Evolutionary conservation across 78 protist species (phyloP), one percentile per base, ranked within the genome.

Genomic region (slime mould (Dictyostelium discoideum)): DNA sequence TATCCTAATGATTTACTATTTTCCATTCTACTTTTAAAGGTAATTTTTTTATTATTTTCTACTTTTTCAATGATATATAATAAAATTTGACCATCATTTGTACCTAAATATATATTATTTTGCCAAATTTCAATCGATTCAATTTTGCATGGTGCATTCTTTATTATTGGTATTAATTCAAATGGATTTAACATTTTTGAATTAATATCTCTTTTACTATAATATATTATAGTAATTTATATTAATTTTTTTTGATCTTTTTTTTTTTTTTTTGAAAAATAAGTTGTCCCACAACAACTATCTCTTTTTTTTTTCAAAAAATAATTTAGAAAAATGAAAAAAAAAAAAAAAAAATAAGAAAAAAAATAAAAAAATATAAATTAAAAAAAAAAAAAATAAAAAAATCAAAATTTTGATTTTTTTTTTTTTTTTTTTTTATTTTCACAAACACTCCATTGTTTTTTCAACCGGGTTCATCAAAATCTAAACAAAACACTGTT

Each of bases 91-190:
- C 94, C 94, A 82, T 90, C 94, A 50, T 82, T 90, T 65, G 94
- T 90, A 69, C 94, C 94, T 13, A 90, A 42, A 72, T 90, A 90
- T n/a, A 90, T 90, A 72, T 90, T 90, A 40, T 80, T 82, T 39
- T 79, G 87, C 94, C 94, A 90, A 11, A 90, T 90, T 67, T 90
- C 94, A 4, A 90, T 90, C 7, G 94, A 80, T 81, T 90, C 94
- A 1, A 90, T 90, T 50, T 90, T 90, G 18, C 82, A 80, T 16
- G 94, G 94, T 50, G 82, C 86, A 82, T 37, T 90, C 72, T 82
- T 90, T 3, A 90, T 39, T 46, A 90, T 77, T 9, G 94, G 94
- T 42, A 90, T 67, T 26, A 90, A 73, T 32, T 90, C 94, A 46
- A 90, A 90, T 72, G 94, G 86, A 54, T 82, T 82, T 82, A 90